Percentiles rank a stretch among this genome's conserved stretches.
Conservation (phyloP, 2,329 filamentous ascomycete species). For the Calonectria hawksworthii region DNA sequence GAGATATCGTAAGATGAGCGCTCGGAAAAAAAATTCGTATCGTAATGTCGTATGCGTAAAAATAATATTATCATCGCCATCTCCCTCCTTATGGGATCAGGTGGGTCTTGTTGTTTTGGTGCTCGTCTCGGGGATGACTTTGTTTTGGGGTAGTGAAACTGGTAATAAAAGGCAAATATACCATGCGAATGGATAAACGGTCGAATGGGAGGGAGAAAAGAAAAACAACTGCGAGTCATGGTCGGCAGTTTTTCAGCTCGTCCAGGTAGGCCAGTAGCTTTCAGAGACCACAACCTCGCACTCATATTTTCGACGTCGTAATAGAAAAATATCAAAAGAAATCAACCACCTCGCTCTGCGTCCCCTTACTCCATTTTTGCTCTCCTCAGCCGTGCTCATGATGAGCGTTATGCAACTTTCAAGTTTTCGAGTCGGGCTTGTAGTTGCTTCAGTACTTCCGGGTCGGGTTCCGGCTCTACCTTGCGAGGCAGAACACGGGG, state of each 20-base stretch:
- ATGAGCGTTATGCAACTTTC: constrained; percentile 49
- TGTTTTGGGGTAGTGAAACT: constrained; percentile 23
- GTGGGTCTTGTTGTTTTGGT: constrained; percentile 29
- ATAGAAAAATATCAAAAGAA: constrained; percentile 36
- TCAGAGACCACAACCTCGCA: constrained; percentile 27
- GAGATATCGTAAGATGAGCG: constrained; percentile 35
- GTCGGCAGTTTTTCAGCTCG: constrained; percentile 30
- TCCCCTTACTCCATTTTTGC: constrained; percentile 29
- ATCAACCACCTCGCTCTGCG: constrained; percentile 38
- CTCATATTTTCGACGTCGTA: constrained; percentile 33
- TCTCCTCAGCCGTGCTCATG: not conserved
- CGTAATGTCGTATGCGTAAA: constrained; percentile 42
- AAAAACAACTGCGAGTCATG: constrained; percentile 33
- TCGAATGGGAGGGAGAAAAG: constrained; percentile 38
- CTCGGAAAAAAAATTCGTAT: constrained; percentile 39
- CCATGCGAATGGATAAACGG: constrained; percentile 34
- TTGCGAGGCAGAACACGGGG: constrained; percentile 71
- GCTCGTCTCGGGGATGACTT: constrained; percentile 25
- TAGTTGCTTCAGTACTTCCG: constrained; percentile 69
- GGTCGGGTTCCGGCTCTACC: constrained; percentile 73
- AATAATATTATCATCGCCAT: constrained; percentile 22
- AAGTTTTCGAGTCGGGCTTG: constrained; percentile 67
- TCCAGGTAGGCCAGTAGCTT: constrained; percentile 23
- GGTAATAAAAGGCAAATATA: constrained; percentile 23
- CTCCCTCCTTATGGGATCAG: constrained; percentile 32